Conservation (phyloP, 768 basidiomycete species). For the Multifurca ochricompacta region DNA sequence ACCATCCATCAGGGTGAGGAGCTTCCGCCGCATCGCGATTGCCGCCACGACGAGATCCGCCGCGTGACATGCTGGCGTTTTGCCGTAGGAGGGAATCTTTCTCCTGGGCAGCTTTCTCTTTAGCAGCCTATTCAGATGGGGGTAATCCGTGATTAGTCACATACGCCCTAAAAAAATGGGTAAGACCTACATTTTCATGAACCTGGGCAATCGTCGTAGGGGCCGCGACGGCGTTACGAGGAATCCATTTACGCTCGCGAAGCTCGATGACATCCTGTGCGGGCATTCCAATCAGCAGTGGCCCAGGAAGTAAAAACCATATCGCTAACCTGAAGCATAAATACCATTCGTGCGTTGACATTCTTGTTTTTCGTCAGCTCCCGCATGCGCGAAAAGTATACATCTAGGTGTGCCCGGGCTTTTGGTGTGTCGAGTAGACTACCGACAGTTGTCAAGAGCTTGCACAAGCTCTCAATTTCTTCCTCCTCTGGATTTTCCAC, state of each 20-base stretch:
- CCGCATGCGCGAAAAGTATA: slow-evolving; percentile 89
- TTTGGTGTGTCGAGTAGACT: slow-evolving; percentile 71
- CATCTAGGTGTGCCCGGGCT: slow-evolving; percentile 79
- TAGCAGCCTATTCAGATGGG: slow-evolving; percentile 52
- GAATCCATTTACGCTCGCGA: slow-evolving; percentile 74
- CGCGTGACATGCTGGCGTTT: slow-evolving; percentile 72
- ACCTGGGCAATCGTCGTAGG: slow-evolving; percentile 86
- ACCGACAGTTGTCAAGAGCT: slow-evolving; percentile 86
- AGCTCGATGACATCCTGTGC: slow-evolving; percentile 84
- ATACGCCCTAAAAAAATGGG: too few species aligned
- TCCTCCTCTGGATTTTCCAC: slow-evolving; percentile 96
- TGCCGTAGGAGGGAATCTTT: slow-evolving; percentile 59
- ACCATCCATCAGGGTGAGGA: slow-evolving; percentile 82
- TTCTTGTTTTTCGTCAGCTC: slow-evolving; percentile 67
- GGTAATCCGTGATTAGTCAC: neutral
- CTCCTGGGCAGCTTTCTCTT: slow-evolving; percentile 83
- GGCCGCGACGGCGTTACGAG: slow-evolving; percentile 62
- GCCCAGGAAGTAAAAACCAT: neutral
- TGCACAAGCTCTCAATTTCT: slow-evolving; percentile 94
- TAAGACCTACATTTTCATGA: slow-evolving; percentile 65
- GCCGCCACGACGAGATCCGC: slow-evolving; percentile 82
- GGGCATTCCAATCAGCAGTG: slow-evolving; percentile 7
- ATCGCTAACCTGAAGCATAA: slow-evolving; percentile 81
- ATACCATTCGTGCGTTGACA: slow-evolving; percentile 82
- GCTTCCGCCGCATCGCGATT: slow-evolving; percentile 53